Conservation (phyloP, 1,284 basidiomycete species). For the Anthracocystis panici-leucophaei region DNA sequence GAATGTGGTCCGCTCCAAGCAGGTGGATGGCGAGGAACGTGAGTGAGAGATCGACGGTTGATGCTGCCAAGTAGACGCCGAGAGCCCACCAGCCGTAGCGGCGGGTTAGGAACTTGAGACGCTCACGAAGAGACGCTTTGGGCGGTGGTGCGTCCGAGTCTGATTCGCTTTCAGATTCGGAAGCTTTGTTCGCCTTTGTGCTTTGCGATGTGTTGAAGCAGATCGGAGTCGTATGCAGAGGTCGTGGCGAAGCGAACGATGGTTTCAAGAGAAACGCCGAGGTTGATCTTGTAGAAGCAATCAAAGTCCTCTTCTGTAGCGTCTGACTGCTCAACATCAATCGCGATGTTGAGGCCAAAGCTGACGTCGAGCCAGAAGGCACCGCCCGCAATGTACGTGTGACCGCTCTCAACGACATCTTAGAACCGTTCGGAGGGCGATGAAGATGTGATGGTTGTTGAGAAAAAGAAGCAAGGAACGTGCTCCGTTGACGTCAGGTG, state of each 20-base stretch:
- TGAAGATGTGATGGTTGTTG: not conserved
- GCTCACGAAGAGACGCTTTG: constrained; percentile 47
- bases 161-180: constrained; percentile 7
- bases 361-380: constrained; percentile 13
- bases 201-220: not conserved
- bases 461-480: not conserved
- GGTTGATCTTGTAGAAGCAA: not conserved
- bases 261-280: not conserved
- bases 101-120: constrained; percentile 59
- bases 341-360: not conserved
- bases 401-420: constrained; percentile 24
- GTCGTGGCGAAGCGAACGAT: not conserved
- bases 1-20: constrained; percentile 89
- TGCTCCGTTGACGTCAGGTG: not conserved
- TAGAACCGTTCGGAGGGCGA: not conserved
- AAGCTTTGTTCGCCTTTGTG: not conserved
- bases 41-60: constrained; percentile 71
- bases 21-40: constrained; percentile 87
- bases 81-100: constrained; percentile 69
- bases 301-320: not conserved
- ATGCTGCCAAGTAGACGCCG: constrained; percentile 61
- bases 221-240: not conserved
- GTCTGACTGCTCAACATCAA: not conserved
- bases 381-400: not conserved
- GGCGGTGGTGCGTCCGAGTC: constrained; percentile 31